Evolutionary conservation across 129 eudicot genomes (phyloP).

Genomic region (Lonicera japonica): DNA sequence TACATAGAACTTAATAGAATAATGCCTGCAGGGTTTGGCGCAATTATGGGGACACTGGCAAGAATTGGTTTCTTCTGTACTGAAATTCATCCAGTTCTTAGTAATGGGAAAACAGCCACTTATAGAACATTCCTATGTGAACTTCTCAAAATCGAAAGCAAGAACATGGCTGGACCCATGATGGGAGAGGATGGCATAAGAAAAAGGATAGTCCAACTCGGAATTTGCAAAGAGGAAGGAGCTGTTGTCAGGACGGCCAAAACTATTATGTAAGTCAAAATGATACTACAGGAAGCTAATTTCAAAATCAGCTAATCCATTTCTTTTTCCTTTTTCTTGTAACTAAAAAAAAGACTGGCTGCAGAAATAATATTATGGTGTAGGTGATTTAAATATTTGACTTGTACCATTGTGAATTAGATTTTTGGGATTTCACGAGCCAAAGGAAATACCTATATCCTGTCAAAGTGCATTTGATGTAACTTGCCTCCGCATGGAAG

Average conservation of each 20-base stretch:
- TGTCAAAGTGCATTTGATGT: conserved; percentile 83
- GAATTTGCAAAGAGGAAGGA: conserved; percentile 49
- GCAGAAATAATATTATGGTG: background rate
- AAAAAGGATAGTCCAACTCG: conserved; percentile 48
- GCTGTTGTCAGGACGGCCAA: conserved; percentile 65
- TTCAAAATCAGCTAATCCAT: no score
- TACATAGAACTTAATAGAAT: background rate
- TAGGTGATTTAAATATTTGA: background rate
- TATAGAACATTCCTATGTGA: conserved; percentile 42
- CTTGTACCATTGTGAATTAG: conserved; percentile 28
- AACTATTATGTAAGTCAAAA: conserved; percentile 67
- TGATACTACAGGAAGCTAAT: background rate
- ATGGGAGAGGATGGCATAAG: conserved; percentile 55
- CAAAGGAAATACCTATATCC: conserved; percentile 52
- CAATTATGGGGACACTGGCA: conserved; percentile 82
- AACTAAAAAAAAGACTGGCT: background rate
- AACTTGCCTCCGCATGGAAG: conserved; percentile 90
- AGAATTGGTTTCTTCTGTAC: conserved; percentile 65
- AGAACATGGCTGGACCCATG: conserved; percentile 22
- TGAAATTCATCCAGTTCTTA: conserved; percentile 37
- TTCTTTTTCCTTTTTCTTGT: no score
- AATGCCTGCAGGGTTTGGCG: conserved; percentile 66
- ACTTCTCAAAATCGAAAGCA: conserved; percentile 39
- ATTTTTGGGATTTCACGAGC: conserved; percentile 76
- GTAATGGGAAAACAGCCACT: conserved; percentile 39